Percentiles rank a stretch among this genome's conserved stretches.
phyloP scores from a whole-genome alignment of 164 flowering plant genomes.

The Echeveria elegans region DNA sequence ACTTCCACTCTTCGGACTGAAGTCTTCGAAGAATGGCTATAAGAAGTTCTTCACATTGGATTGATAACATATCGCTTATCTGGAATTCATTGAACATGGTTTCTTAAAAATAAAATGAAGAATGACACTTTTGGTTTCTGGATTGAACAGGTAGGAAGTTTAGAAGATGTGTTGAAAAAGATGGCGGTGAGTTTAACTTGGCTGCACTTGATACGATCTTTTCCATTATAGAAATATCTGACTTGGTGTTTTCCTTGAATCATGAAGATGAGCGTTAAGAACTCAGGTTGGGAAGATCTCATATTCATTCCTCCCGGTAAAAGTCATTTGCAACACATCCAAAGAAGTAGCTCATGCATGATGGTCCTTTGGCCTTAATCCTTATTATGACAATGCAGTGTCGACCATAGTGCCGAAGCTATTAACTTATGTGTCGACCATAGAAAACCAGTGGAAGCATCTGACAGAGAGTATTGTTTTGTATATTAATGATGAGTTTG shows the following conservation, averaged over 20 bases:
- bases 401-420: conserved; percentile 6
- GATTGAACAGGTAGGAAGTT: conserved; percentile 64
- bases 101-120: background rate
- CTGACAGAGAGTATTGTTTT: background rate
- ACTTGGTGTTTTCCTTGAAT: background rate
- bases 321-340: conserved; percentile 70
- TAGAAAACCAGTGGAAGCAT: background rate
- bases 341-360: conserved; percentile 37
- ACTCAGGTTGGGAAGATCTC: conserved; percentile 93
- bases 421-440: background rate
- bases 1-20: background rate
- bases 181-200: conserved; percentile 63
- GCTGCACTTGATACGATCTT: too few relatives aligned
- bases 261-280: conserved; percentile 59
- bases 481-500: background rate
- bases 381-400: conserved; percentile 8
- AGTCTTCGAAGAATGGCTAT: background rate
- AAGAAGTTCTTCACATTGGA: background rate
- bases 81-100: background rate
- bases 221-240: background rate
- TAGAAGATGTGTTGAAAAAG: conserved; percentile 88
- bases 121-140: background rate
- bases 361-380: conserved; percentile 4
- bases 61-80: background rate
- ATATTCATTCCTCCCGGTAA: conserved; percentile 93